These are phyloP conservation scores for Trypanosomatidae sp. DNA, from an alignment of 208 protist genomes.

Conservation along the genomic window DNA sequence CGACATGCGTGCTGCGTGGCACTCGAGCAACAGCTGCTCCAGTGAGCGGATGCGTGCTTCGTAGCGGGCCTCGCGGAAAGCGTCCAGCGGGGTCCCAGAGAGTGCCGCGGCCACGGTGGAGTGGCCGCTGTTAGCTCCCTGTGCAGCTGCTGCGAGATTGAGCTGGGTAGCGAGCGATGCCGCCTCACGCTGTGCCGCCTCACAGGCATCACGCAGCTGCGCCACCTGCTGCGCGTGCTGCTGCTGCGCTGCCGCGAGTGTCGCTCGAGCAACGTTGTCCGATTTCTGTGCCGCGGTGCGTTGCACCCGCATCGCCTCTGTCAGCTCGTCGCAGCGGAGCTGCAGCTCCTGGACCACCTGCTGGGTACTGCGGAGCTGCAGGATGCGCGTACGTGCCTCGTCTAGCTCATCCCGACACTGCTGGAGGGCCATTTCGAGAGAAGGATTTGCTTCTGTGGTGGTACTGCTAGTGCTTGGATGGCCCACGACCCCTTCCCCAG, in stretches of 20 bases:
- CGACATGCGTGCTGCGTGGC: conserved; percentile 3
- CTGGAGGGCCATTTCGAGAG: conserved; percentile 6
- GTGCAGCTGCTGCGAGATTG: background rate
- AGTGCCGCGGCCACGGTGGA: background rate
- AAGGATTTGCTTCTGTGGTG: background rate
- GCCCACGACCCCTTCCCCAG: background rate
- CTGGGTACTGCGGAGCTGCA: conserved; percentile 20
- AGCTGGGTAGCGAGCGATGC: background rate
- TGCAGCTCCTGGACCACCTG: conserved; percentile 27
- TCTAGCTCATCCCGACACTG: conserved; percentile 22
- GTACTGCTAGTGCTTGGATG: background rate
- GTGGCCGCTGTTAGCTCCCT: background rate
- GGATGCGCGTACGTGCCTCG: conserved; percentile 16
- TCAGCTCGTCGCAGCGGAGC: conserved; percentile 24
- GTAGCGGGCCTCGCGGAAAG: conserved; percentile 5
- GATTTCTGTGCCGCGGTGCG: conserved; percentile 7
- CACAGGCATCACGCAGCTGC: conserved; percentile 10
- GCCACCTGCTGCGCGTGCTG: conserved; percentile 6
- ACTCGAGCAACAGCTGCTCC: conserved; percentile 17
- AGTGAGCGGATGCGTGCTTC: conserved; percentile 13
- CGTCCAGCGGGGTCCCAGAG: background rate
- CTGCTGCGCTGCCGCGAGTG: background rate
- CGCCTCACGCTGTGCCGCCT: conserved; percentile 10
- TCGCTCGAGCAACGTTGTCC: background rate
- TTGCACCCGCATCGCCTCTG: conserved; percentile 4